Evolutionary conservation across 495 filamentous ascomycete species (phyloP).

Genomic region (Amphirosellinia nigrospora): DNA sequence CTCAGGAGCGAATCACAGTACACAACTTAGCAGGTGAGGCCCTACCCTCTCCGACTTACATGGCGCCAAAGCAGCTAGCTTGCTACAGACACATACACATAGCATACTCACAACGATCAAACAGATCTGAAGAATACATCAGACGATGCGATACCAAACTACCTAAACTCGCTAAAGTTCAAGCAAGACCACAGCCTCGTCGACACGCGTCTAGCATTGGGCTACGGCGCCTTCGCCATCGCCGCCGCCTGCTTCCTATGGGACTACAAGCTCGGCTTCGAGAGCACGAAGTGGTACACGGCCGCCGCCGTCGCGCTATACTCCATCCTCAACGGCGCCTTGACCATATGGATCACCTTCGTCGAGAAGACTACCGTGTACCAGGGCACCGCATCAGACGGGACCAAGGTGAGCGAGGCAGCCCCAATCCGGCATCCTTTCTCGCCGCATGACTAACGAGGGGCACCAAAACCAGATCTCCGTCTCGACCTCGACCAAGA

Average conservation of each 20-base stretch:
- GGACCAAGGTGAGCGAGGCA: constrained; percentile 39
- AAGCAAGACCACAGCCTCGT: constrained; percentile 77
- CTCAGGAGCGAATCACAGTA: constrained; percentile 66
- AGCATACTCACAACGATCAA: constrained; percentile 30
- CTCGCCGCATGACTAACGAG: background rate
- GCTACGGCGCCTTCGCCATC: constrained; percentile 81
- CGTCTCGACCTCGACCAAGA: constrained; percentile 70
- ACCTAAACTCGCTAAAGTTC: constrained; percentile 85
- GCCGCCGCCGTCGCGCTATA: constrained; percentile 78
- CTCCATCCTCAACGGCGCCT: constrained; percentile 74
- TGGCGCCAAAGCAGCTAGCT: background rate
- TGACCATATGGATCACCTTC: constrained; percentile 86
- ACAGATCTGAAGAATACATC: constrained; percentile 94
- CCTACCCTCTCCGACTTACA: constrained; percentile 5
- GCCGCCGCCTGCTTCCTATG: constrained; percentile 83
- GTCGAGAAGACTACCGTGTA: constrained; percentile 86
- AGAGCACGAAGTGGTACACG: constrained; percentile 76
- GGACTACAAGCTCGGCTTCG: constrained; percentile 91
- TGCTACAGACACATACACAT: background rate
- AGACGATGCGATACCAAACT: constrained; percentile 93
- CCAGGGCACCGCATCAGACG: constrained; percentile 61
- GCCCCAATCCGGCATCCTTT: background rate
- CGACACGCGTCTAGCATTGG: constrained; percentile 81
- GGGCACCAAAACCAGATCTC: constrained; percentile 59
- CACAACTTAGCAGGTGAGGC: constrained; percentile 69